Evolutionary conservation across 2,329 filamentous ascomycete species (phyloP).

Genomic region (Xylaria sp.): DNA sequence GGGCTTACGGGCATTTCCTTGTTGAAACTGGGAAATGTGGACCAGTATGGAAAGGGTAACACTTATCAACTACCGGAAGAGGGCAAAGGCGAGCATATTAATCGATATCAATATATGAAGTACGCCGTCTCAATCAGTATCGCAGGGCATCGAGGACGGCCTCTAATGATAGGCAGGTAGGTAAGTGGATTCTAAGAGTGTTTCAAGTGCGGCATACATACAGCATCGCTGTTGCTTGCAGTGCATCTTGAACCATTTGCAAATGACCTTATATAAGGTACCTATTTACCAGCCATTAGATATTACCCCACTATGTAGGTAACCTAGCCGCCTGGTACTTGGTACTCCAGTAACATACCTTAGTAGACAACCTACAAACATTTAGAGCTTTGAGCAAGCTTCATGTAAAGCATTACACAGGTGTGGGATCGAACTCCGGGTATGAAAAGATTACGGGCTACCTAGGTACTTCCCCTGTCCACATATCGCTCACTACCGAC

Average conservation of each 20-base stretch:
- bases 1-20: neutral
- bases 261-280: neutral
- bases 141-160: neutral
- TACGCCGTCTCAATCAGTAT: neutral
- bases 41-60: constrained; percentile 17
- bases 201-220: neutral
- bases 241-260: constrained; percentile 2
- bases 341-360: neutral
- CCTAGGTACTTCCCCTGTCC: too few species aligned
- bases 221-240: neutral
- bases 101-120: neutral
- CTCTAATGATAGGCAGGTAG: neutral
- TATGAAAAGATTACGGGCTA: neutral
- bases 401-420: neutral
- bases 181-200: neutral
- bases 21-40: constrained; percentile 13
- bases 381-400: neutral
- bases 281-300: neutral
- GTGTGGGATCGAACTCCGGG: neutral
- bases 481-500: too few species aligned
- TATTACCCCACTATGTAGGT: constrained; percentile 6
- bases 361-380: neutral
- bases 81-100: neutral
- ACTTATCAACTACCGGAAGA: neutral
- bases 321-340: neutral